A percentile compares a stretch with the other conserved stretches of the same genome.
Conservation (phyloP, 352 stramenopile species). For the Globisporangium nagaii region DNA sequence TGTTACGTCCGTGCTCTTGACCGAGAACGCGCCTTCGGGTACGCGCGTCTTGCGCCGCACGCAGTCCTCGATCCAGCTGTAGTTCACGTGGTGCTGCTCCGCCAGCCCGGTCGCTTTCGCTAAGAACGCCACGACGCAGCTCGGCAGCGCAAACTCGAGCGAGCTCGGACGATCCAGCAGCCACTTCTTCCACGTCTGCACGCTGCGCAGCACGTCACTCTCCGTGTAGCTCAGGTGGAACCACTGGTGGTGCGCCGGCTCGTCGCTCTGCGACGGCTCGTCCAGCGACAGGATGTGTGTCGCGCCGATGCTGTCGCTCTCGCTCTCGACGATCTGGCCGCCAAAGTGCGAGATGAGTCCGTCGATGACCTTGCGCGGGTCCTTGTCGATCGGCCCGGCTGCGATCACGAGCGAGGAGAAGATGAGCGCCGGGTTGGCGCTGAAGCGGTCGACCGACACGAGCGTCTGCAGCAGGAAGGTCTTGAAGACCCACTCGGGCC, state of each 20-base stretch:
- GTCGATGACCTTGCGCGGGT: slow-evolving; percentile 75
- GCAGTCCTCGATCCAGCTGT: slow-evolving; percentile 82
- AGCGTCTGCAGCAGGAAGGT: slow-evolving; percentile 58
- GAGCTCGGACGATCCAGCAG: slow-evolving; percentile 22
- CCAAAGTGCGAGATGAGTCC: slow-evolving; percentile 79
- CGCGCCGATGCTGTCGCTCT: slow-evolving; percentile 33
- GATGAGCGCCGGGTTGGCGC: slow-evolving; percentile 63
- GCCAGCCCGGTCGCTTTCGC: slow-evolving; percentile 40
- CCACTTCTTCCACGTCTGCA: slow-evolving; percentile 43
- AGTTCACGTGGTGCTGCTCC: slow-evolving; percentile 61
- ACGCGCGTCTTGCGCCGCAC: slow-evolving; percentile 45
- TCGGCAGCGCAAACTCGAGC: slow-evolving; percentile 45
- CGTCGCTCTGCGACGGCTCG: slow-evolving; percentile 21
- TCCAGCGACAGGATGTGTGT: slow-evolving; percentile 74
- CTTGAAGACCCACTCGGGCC: slow-evolving; percentile 77
- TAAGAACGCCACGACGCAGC: slow-evolving; percentile 52
- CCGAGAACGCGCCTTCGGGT: slow-evolving; percentile 44
- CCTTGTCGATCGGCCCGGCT: slow-evolving; percentile 65
- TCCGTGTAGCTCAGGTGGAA: slow-evolving; percentile 46
- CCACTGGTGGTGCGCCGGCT: slow-evolving; percentile 29
- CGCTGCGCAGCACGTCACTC: slow-evolving; percentile 25
- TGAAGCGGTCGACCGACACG: slow-evolving; percentile 69
- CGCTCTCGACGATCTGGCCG: slow-evolving; percentile 62
- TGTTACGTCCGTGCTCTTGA: neutral
- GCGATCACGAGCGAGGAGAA: slow-evolving; percentile 77